Evolutionary conservation across 768 basidiomycete genomes (phyloP), one percentile per base, ranked within the genome.

Genomic region (Thelephora aurantiotincta): DNA sequence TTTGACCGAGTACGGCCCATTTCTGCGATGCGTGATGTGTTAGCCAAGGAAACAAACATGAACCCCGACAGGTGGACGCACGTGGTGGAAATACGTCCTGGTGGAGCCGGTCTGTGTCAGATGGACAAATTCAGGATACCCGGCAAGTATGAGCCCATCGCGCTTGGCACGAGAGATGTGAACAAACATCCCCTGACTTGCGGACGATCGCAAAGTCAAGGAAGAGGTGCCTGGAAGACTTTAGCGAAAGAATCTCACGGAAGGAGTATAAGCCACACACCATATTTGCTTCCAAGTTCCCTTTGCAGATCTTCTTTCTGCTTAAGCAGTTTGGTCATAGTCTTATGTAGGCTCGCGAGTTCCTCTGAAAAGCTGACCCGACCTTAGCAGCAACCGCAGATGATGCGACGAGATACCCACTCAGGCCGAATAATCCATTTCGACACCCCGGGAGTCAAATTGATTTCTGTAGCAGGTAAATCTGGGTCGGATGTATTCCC

Each of bases 1-100:
- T 65, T n/a, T 65, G 65, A n/a, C 84, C 88, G 16, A 91, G 73
- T 42, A 70, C 65, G 6, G 82, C 74, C 88, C 88, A 91, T 51
- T 71, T 72, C 87, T 90, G 47, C 1, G 41, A 9, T 23, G 5
- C 47, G 18, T 12, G 36, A 42, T 2, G 18, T 12, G 20, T 52
- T 9, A 49, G 41, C 11, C 46, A 33, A 43, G 33, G 36, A 19
- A 14, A 26, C 36, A 48, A n/a, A 38, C n/a, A n/a, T n/a, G 6
- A 33, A 35, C 41, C 33, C 13, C 9, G 44, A 33, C 26, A 20
- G 30, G 35, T 41, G 6, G 16, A 54, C 62, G 36, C 48, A 81
- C 86, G 60, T 73, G 68, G 57, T 77, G 69, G 57, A 88, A 82
- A 55, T 78, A 89, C 33, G 68, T 73, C 52, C 73, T 76, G 0